Base-by-base conservation (phyloP, 495 filamentous ascomycete species). In the Aspergillus sclerotiicarbonarius region DNA sequence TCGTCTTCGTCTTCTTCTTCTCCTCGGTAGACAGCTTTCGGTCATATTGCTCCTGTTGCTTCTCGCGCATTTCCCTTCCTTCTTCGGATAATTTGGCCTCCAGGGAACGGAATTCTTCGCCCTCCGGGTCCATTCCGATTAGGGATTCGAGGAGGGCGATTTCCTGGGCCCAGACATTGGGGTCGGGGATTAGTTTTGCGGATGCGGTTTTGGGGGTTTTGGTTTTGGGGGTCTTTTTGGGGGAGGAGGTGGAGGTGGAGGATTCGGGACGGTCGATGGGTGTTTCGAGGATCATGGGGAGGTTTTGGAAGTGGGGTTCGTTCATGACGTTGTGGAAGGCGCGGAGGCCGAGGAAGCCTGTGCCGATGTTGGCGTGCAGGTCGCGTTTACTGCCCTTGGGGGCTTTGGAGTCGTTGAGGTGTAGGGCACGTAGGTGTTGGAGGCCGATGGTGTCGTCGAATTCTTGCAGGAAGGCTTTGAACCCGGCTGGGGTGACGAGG, bases 231-330 rank as follows among this genome's bases (percentile, higher is more conserved):
- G 2, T 60, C 67, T 8, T 53, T 59, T n/a, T 61, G 64, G 0
- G 58, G 56, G 13, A 52, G 53, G 15, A 46, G 45, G 43, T 19
- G 4, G 25, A 56, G 29, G 51, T 20, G 3, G 45, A 31, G 10
- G 53, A 48, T 30, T 13, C 41, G 0, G 62, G 62, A n/a, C 82
- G 79, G 46, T 95, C 89, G 63, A 96, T 93, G 15, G 94, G 94
- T 39, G 94, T 98, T 74, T 98, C 94, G 16, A 98, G 79, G 6
- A 98, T 84, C 86, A 98, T 91, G 4, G 94, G 94, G 51, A 98
- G 62, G 10, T 83, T 84, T 64, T 90, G 81, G 41, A 98, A 88
- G 0, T 83, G 76, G 33, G 73, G 76, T 70, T 91, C 85, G 70
- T 98, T 98, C 79, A 97, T 87, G 33, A 98, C 77, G 64, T 90